Conservation (phyloP, 2,329 filamentous ascomycete genomes). For the Calcarisporium arbuscula region DNA sequence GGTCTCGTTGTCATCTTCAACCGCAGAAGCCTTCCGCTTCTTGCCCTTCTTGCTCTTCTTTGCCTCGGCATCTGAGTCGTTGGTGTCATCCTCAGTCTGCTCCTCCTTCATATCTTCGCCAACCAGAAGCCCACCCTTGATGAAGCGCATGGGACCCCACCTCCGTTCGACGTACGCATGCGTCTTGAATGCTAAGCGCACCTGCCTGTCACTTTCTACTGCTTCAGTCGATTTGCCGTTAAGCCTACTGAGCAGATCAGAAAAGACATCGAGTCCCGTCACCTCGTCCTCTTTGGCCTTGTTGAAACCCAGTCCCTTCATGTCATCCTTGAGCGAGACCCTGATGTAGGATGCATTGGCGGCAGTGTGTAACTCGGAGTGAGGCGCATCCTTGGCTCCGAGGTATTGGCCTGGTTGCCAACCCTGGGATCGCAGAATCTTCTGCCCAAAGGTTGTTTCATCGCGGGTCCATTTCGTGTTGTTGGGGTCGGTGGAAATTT, state of each 20-base stretch:
- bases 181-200: conserved; percentile 63
- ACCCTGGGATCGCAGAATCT: conserved; percentile 79
- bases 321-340: conserved; percentile 83
- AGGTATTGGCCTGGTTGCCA: conserved; percentile 84
- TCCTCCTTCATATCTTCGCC: conserved; percentile 47
- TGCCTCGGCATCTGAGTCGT: conserved; percentile 2
- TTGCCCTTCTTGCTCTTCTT: conserved; percentile 40
- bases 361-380: conserved; percentile 69
- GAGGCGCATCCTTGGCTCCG: conserved; percentile 68
- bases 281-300: conserved; percentile 67
- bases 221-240: conserved; percentile 80
- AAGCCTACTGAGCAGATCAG: conserved; percentile 76
- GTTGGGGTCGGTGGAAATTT: conserved; percentile 87
- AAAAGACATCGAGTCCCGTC: conserved; percentile 81
- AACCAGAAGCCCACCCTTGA: conserved; percentile 70
- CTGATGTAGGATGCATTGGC: conserved; percentile 82
- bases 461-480: conserved; percentile 90
- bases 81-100: conserved; percentile 12
- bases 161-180: conserved; percentile 67
- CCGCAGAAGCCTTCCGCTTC: conserved; percentile 42
- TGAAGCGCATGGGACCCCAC: conserved; percentile 78
- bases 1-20: conserved; percentile 21
- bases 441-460: conserved; percentile 78
- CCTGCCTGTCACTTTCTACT: conserved; percentile 62
- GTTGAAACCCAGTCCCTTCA: conserved; percentile 80